Conservation (phyloP, 495 filamentous ascomycete genomes). For the Xylaria telfairii region DNA sequence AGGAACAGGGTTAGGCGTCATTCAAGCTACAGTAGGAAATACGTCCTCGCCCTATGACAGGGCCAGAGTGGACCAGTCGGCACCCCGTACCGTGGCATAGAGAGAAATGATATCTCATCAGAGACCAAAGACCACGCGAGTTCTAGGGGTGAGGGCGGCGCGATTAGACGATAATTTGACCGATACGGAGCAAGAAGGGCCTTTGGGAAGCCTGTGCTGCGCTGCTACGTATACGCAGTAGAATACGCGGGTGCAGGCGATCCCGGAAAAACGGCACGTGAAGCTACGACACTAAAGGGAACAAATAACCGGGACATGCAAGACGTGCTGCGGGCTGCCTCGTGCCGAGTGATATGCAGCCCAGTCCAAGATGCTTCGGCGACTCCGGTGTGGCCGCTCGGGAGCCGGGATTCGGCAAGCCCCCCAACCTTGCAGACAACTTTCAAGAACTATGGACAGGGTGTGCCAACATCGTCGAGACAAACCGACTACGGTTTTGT, state of each 20-base stretch:
- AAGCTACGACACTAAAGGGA: constrained; percentile 7
- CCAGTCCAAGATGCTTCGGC: constrained; percentile 15
- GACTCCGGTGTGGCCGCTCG: constrained; percentile 12
- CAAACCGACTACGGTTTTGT: not conserved
- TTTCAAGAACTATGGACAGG: not conserved
- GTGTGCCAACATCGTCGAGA: not conserved
- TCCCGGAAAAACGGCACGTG: constrained; percentile 26
- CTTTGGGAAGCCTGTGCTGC: not conserved
- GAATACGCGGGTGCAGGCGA: not conserved
- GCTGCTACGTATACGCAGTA: not conserved
- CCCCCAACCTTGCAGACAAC: not conserved
- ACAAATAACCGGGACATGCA: constrained; percentile 18
- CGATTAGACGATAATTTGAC: constrained; percentile 3
- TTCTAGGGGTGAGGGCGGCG: too few relatives aligned
- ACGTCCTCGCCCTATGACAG: not conserved
- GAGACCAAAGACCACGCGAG: not conserved
- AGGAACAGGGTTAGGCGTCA: not conserved
- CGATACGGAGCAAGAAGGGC: not conserved
- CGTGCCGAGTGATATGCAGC: constrained; percentile 17
- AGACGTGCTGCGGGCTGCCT: constrained; percentile 13
- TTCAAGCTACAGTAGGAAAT: not conserved
- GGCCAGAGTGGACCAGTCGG: not conserved
- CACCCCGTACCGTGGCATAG: not conserved
- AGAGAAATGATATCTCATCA: constrained; percentile 4
- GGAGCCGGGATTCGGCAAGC: constrained; percentile 17